Evolutionary conservation across 495 filamentous ascomycete genomes (phyloP).

Genomic region (Talaromyces proteolyticus): DNA sequence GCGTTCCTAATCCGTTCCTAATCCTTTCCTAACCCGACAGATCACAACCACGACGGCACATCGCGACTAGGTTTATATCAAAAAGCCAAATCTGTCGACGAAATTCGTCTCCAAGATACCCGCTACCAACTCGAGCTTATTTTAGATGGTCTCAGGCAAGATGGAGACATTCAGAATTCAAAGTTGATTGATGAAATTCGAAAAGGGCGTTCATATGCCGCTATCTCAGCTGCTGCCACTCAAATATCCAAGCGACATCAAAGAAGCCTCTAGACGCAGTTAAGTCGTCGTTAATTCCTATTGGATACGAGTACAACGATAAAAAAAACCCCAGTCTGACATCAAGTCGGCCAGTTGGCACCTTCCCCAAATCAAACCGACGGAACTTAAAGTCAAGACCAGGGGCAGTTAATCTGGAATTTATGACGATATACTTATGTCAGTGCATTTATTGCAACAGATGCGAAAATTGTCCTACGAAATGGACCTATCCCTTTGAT

Average conservation of each 20-base stretch:
- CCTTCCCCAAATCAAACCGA: no score
- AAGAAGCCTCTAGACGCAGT: background rate
- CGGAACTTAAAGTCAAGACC: no score
- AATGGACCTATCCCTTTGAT: no score
- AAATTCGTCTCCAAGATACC: background rate
- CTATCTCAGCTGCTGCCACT: background rate
- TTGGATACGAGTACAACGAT: background rate
- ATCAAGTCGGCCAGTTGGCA: conserved; percentile 5
- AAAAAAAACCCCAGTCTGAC: conserved; percentile 2
- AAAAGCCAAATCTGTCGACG: no score
- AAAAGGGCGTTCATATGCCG: background rate
- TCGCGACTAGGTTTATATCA: no score
- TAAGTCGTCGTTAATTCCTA: background rate
- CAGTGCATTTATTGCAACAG: no score
- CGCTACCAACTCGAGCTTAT: background rate
- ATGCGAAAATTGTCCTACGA: no score
- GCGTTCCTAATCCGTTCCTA: no score
- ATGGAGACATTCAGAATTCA: background rate
- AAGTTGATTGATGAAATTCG: background rate
- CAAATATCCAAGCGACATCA: background rate
- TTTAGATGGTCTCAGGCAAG: background rate
- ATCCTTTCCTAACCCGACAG: no score
- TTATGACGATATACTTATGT: no score
- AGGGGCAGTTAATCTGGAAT: no score
- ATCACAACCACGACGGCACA: no score